Conservation (phyloP, 805 yeast genomes). For the Saccharomycopsis babjevae region DNA sequence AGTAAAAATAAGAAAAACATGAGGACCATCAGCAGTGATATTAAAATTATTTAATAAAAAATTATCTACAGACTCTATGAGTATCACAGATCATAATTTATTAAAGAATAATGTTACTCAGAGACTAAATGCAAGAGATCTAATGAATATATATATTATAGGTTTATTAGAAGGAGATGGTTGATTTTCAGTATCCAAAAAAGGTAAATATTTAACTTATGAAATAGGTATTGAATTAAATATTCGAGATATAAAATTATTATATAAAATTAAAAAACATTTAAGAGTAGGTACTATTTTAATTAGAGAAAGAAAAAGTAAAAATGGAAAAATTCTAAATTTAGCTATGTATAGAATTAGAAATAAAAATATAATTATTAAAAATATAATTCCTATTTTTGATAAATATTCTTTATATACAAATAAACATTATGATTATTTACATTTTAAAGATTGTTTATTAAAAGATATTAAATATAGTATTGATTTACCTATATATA, state of each 20-base stretch:
- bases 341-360: background rate
- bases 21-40: background rate
- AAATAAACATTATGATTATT: background rate
- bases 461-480: background rate
- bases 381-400: background rate
- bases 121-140: background rate
- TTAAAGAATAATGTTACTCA: background rate
- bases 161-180: slow-evolving; percentile 14
- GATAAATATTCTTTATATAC: slow-evolving; percentile 1
- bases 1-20: background rate
- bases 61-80: background rate
- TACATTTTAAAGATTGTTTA: background rate
- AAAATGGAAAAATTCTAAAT: background rate
- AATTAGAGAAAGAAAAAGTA: slow-evolving; percentile 1
- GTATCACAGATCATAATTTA: background rate
- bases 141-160: slow-evolving; percentile 3
- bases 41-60: background rate
- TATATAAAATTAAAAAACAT: slow-evolving; percentile 2
- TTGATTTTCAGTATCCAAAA: slow-evolving; percentile 1
- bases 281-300: slow-evolving; percentile 4
- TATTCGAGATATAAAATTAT: slow-evolving; percentile 8
- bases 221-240: slow-evolving; percentile 4
- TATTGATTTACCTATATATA: background rate
- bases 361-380: background rate
- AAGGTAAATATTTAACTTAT: background rate